Percentiles rank a stretch among this genome's conserved stretches.
These are phyloP conservation scores for Hyphodiscus sp. DNA, from an alignment of 2,329 filamentous ascomycete genomes.

Conservation along the genomic window DNA sequence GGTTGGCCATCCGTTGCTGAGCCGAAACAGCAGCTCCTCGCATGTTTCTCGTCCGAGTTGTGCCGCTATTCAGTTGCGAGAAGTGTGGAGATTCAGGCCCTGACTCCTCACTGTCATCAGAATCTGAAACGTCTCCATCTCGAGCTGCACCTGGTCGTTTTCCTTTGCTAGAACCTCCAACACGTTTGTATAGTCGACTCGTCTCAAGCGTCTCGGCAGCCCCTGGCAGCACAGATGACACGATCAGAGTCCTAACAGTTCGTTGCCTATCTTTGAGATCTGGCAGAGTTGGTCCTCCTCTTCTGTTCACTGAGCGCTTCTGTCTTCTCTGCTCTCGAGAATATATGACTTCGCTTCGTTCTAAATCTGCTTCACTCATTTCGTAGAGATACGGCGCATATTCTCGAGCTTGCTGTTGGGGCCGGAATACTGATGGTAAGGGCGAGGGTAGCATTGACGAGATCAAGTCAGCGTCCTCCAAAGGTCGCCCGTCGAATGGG, in stretches of 20 bases:
- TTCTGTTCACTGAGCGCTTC: constrained; percentile 89
- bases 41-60: constrained; percentile 80
- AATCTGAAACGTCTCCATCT: constrained; percentile 66
- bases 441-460: constrained; percentile 82
- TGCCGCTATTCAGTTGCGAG: constrained; percentile 62
- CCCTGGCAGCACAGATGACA: constrained; percentile 87
- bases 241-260: constrained; percentile 85
- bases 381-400: constrained; percentile 92
- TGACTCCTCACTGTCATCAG: constrained; percentile 87
- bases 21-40: constrained; percentile 82
- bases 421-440: constrained; percentile 74
- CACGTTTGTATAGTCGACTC: constrained; percentile 78
- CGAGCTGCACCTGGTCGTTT: constrained; percentile 47
- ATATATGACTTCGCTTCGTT: constrained; percentile 86
- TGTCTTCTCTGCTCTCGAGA: constrained; percentile 89
- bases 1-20: constrained; percentile 77
- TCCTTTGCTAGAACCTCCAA: constrained; percentile 48
- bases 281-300: constrained; percentile 87
- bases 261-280: constrained; percentile 92
- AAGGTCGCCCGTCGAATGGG: constrained; percentile 86
- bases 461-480: constrained; percentile 87
- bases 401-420: constrained; percentile 88
- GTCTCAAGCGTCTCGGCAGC: constrained; percentile 75
- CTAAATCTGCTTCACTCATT: constrained; percentile 81
- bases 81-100: constrained; percentile 78